Base-by-base conservation (phyloP, 192 early-diverging fungal species). In the Chytriomyces sp. region DNA sequence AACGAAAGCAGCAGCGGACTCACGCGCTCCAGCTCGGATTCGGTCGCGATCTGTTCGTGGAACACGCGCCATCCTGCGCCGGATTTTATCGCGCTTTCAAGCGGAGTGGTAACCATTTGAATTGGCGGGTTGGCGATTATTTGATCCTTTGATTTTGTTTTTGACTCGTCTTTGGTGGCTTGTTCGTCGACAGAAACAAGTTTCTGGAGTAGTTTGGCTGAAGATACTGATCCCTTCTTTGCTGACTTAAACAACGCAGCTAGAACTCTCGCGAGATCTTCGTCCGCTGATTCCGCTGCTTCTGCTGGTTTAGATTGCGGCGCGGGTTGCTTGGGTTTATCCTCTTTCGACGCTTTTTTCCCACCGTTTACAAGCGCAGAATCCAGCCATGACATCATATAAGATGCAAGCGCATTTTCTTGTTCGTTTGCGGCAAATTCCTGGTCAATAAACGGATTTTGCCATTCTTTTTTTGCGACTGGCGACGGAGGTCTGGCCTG, bases 131-230 rank as follows among this genome's bases (percentile, higher is more conserved):
- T 59, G 2, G 16, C 5, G 2, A 16, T 59, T 59, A 59, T n/a
- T 16, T 26, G 13, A 23, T 64, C 35, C 11, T 23, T 35, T 35
- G 69, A 57, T 71, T 57, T 71, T 18, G 48, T 59, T 53, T 59
- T 50, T 18, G 20, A 18, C 16, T 47, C 16, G 1, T 9, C 7
- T 71, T 71, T 13, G 2, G 28, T 16, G 35, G 13, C 28, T 10
- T 73, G 59, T 62, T 73, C 71, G 23, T 73, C 71, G 6, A 62
- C n/a, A 44, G 71, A 28, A 26, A 73, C 43, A 16, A 73, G 43
- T 45, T 62, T 73, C 62, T 45, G 20, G 20, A 73, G 44, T 5
- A 73, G 45, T 45, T 60, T 53, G 7, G 71, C 71, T n/a, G 71
- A 73, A 18, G 71, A 45, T 13, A 62, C 59, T 23, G 59, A 6